Evolutionary conservation across 495 filamentous ascomycete genomes (phyloP).

Genomic region (Aspergillus affinis): DNA sequence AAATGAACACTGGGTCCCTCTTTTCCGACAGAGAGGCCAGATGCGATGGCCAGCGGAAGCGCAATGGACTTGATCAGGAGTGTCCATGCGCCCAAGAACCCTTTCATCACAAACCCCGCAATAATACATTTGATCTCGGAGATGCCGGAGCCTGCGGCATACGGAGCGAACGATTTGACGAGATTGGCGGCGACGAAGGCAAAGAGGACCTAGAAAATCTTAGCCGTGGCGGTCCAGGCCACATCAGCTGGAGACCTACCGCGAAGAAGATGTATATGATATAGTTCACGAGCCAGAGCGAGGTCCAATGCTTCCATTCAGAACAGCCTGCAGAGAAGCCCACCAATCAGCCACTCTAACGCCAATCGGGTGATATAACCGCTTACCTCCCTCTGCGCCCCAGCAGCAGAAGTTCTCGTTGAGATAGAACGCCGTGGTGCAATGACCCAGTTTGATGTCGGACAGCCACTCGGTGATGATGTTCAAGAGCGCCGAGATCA

Average conservation of each 20-base stretch:
- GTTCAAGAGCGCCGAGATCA: slow-evolving; percentile 92
- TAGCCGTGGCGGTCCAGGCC: slow-evolving; percentile 3
- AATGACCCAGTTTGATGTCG: slow-evolving; percentile 93
- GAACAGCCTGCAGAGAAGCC: slow-evolving; percentile 59
- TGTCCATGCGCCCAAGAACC: slow-evolving; percentile 91
- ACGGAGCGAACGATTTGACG: slow-evolving; percentile 92
- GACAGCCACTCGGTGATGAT: slow-evolving; percentile 97
- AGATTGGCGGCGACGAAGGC: slow-evolving; percentile 78
- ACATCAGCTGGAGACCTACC: slow-evolving; percentile 45
- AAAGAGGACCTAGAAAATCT: slow-evolving; percentile 66
- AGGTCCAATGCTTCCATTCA: slow-evolving; percentile 90
- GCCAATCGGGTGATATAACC: background rate
- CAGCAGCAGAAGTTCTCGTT: slow-evolving; percentile 99
- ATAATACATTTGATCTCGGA: slow-evolving; percentile 99
- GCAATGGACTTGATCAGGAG: slow-evolving; percentile 92
- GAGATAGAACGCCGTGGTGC: slow-evolving; percentile 91
- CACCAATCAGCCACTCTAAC: slow-evolving; percentile 1
- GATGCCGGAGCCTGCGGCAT: slow-evolving; percentile 95
- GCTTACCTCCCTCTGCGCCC: slow-evolving; percentile 82
- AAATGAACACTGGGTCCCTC: slow-evolving; percentile 98
- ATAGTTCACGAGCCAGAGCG: slow-evolving; percentile 77
- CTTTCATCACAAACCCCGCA: slow-evolving; percentile 99
- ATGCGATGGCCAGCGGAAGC: slow-evolving; percentile 88
- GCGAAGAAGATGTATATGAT: slow-evolving; percentile 86
- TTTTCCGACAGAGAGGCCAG: slow-evolving; percentile 93